Conservation (phyloP, 495 filamentous ascomycete species). For the Xylaria bambusicola region DNA sequence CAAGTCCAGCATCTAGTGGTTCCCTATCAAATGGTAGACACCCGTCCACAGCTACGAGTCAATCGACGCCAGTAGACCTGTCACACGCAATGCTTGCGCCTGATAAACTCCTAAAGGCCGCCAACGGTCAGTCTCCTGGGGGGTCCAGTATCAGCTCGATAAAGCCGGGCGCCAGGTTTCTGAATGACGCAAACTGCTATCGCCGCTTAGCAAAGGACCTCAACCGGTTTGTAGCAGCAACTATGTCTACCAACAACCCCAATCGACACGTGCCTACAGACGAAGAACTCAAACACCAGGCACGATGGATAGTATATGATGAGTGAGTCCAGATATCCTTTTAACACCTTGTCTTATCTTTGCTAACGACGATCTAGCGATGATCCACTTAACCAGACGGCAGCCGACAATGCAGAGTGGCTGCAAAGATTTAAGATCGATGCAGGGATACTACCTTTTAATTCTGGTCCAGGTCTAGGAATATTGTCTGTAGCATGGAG, state of each 20-base stretch:
- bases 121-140: not conserved
- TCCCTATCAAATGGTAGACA: slow-evolving; percentile 17
- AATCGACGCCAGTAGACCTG: slow-evolving; percentile 15
- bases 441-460: slow-evolving; percentile 52
- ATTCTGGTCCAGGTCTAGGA: slow-evolving; percentile 48
- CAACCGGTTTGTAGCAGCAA: slow-evolving; percentile 46
- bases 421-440: slow-evolving; percentile 68
- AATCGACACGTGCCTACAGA: slow-evolving; percentile 55
- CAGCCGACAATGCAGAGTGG: slow-evolving; percentile 73
- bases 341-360: slow-evolving; percentile 30
- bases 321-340: slow-evolving; percentile 43
- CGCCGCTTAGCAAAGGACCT: slow-evolving; percentile 50
- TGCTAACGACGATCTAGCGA: slow-evolving; percentile 41
- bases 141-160: slow-evolving; percentile 18
- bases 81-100: slow-evolving; percentile 17
- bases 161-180: slow-evolving; percentile 39
- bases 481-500: slow-evolving; percentile 37
- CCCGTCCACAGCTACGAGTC: not conserved
- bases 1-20: slow-evolving; percentile 9
- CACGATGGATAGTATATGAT: slow-evolving; percentile 58
- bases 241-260: slow-evolving; percentile 55
- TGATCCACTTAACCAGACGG: slow-evolving; percentile 75
- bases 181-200: slow-evolving; percentile 59
- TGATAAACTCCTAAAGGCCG: slow-evolving; percentile 10
- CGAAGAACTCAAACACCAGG: slow-evolving; percentile 56